These are phyloP conservation scores for Rutidosis leptorrhynchoides DNA, from an alignment of 129 eudicot species.

Conservation along the genomic window DNA sequence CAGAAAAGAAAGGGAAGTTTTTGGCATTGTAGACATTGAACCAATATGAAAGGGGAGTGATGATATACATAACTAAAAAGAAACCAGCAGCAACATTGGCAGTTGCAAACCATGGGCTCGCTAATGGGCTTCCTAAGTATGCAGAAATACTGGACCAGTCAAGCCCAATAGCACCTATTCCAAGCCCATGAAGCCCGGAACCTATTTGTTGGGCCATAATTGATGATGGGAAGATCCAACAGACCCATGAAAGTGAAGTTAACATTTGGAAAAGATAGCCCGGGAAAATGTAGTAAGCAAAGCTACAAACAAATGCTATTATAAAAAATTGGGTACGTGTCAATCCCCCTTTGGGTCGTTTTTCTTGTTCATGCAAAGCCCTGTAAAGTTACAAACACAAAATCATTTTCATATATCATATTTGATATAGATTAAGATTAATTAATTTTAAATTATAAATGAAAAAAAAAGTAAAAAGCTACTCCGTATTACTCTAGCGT, in stretches of 20 bases:
- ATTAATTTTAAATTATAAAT: too few species aligned
- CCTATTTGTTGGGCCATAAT: constrained; percentile 88
- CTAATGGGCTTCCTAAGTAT: constrained; percentile 88
- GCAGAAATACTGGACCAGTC: constrained; percentile 91
- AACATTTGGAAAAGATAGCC: constrained; percentile 89
- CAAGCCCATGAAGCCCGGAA: constrained; percentile 81
- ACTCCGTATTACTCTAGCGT: too few species aligned
- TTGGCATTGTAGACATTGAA: constrained; percentile 72
- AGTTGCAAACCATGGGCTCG: constrained; percentile 98
- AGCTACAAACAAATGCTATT: constrained; percentile 83
- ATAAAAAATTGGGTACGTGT: constrained; percentile 77
- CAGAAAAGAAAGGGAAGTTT: constrained; percentile 74
- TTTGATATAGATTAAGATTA: too few species aligned
- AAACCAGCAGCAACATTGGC: constrained; percentile 97
- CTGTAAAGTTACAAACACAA: constrained; percentile 34
- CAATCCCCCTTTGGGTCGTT: constrained; percentile 67
- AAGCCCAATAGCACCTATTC: constrained; percentile 72
- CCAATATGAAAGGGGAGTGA: constrained; percentile 87
- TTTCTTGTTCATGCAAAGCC: constrained; percentile 90
- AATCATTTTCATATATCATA: neutral
- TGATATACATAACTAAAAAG: constrained; percentile 75
- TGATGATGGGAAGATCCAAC: constrained; percentile 88
- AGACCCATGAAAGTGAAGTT: constrained; percentile 91
- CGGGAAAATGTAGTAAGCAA: constrained; percentile 84
- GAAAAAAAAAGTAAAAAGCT: too few species aligned